phyloP scores from a whole-genome alignment of 176 grass and related monocot genomes.

The Eleusine indica region DNA sequence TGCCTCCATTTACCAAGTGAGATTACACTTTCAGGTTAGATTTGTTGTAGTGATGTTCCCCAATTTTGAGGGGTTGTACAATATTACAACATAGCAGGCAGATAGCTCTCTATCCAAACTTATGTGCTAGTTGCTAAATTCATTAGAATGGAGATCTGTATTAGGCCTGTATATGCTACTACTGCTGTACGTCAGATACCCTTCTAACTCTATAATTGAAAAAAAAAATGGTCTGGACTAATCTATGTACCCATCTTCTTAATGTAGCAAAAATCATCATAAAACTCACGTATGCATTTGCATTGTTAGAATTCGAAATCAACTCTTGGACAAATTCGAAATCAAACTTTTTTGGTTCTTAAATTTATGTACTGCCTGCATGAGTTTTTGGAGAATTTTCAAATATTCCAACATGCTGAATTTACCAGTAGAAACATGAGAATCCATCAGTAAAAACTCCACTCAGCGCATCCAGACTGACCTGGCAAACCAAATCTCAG shows the following conservation, averaged over 20 bases:
- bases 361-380: not conserved
- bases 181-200: not conserved
- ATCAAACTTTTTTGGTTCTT: not conserved
- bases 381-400: not conserved
- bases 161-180: not conserved
- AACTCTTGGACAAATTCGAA: not conserved
- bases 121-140: not conserved
- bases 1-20: not conserved
- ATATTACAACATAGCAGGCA: constrained; percentile 11
- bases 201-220: not conserved
- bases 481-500: not conserved
- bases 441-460: not conserved
- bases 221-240: too few species aligned
- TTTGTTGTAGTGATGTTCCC: not conserved
- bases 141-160: not conserved
- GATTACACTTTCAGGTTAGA: not conserved
- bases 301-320: too few species aligned
- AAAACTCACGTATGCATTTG: too few species aligned
- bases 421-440: not conserved
- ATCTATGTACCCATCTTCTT: too few species aligned
- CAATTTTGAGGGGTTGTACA: not conserved
- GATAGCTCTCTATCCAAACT: not conserved
- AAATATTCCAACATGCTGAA: not conserved
- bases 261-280: too few species aligned
- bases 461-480: too few species aligned